Evolutionary conservation across 495 filamentous ascomycete genomes (phyloP).

Genomic region (Hyaloscypha bicolor): DNA sequence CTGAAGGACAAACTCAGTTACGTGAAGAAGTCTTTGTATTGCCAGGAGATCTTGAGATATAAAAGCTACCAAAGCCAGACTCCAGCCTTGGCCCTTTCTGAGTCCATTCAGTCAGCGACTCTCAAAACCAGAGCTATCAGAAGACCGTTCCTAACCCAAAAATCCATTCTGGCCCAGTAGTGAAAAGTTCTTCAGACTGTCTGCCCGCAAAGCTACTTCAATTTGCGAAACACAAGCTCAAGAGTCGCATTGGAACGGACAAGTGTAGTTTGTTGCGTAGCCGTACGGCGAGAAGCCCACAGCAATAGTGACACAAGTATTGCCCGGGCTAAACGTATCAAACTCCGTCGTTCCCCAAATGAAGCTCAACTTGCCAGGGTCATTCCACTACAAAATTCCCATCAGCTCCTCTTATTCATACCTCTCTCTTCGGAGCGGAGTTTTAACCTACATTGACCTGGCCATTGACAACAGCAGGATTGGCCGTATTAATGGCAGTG

Average conservation of each 20-base stretch:
- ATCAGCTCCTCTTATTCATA: not conserved
- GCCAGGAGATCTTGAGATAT: not conserved
- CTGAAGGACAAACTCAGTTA: not conserved
- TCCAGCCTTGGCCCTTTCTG: not conserved
- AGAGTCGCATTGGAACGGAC: slow-evolving; percentile 21
- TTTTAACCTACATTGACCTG: slow-evolving; percentile 12
- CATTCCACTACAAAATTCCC: slow-evolving; percentile 12
- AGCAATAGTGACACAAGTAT: slow-evolving; percentile 8
- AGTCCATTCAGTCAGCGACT: not conserved
- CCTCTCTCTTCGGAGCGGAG: not conserved
- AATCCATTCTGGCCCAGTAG: not conserved
- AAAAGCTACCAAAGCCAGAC: not conserved
- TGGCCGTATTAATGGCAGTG: slow-evolving; percentile 11
- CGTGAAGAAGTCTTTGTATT: not conserved
- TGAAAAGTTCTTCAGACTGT: no score
- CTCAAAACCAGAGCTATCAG: not conserved
- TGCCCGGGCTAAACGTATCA: slow-evolving; percentile 16
- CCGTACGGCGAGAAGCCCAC: slow-evolving; percentile 4
- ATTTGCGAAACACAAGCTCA: not conserved
- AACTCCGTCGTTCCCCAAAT: slow-evolving; percentile 17
- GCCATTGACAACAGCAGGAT: slow-evolving; percentile 17
- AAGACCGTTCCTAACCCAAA: not conserved
- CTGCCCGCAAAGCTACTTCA: not conserved
- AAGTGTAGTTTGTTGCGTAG: slow-evolving; percentile 9
- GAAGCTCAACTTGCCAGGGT: slow-evolving; percentile 27